Percentiles rank a stretch among this genome's conserved stretches.
phyloP scores from a whole-genome alignment of 352 stramenopile species.

The Blastocystis hominis region DNA sequence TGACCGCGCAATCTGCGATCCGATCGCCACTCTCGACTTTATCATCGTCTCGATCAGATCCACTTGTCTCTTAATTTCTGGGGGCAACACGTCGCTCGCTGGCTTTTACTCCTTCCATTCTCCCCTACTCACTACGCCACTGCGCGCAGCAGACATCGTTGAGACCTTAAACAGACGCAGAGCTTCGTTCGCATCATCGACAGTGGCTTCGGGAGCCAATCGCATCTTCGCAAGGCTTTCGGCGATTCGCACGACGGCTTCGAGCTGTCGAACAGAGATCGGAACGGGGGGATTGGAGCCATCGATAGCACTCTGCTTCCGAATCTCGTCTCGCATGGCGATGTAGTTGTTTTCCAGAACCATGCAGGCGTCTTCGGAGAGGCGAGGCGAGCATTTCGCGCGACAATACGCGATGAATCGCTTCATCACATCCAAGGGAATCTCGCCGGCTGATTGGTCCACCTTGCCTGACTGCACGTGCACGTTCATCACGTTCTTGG shows the following conservation, averaged over 20 bases:
- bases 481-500: constrained; percentile 90
- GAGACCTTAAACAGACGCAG: constrained; percentile 92
- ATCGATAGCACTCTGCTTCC: constrained; percentile 67
- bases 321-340: constrained; percentile 83
- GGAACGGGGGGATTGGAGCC: constrained; percentile 75
- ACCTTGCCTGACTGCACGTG: constrained; percentile 75
- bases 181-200: constrained; percentile 82
- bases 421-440: constrained; percentile 80
- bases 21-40: constrained; percentile 40
- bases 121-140: constrained; percentile 75
- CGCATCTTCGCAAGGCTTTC: constrained; percentile 96
- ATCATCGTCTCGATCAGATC: constrained; percentile 51
- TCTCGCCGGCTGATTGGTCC: constrained; percentile 62
- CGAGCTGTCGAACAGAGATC: constrained; percentile 94
- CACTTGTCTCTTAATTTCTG: constrained; percentile 45
- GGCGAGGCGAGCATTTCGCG: constrained; percentile 73
- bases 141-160: constrained; percentile 89
- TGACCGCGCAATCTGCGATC: constrained; percentile 32
- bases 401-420: constrained; percentile 95
- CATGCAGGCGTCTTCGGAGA: constrained; percentile 80
- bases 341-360: constrained; percentile 91
- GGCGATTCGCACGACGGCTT: constrained; percentile 88
- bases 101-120: constrained; percentile 53
- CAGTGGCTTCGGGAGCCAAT: constrained; percentile 70
- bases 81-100: constrained; percentile 8